phyloP scores from a whole-genome alignment of 495 filamentous ascomycete genomes.

The Aspergillus panamensis region DNA sequence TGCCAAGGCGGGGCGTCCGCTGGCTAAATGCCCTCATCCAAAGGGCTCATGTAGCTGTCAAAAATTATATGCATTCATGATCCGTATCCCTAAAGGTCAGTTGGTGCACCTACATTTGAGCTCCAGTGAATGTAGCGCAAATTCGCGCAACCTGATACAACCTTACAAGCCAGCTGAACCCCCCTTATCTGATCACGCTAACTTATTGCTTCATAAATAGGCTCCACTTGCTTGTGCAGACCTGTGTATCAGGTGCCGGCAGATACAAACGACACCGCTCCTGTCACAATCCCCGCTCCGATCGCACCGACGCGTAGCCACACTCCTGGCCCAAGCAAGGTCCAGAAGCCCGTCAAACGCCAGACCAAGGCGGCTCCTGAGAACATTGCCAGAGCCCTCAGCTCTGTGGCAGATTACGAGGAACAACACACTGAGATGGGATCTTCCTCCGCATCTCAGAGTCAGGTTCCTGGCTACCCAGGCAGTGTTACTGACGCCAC shows the following conservation, averaged over 20 bases:
- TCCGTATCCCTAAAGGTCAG: constrained; percentile 48
- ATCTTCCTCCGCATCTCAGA: not conserved
- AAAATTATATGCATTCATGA: constrained; percentile 50
- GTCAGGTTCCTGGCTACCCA: not conserved
- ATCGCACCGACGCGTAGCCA: constrained; percentile 12
- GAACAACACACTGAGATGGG: constrained; percentile 22
- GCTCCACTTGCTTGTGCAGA: constrained; percentile 39
- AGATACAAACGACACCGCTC: constrained; percentile 17
- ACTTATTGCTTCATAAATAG: constrained; percentile 17
- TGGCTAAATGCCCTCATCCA: constrained; percentile 73
- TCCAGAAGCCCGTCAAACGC: constrained; percentile 30
- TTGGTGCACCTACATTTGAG: not conserved
- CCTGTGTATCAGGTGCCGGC: constrained; percentile 40
- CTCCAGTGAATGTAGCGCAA: not conserved
- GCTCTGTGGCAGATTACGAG: constrained; percentile 21
- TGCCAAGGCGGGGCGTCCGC: constrained; percentile 73
- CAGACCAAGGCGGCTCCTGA: constrained; percentile 27
- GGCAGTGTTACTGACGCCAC: constrained; percentile 1
- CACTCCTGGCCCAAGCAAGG: constrained; percentile 21
- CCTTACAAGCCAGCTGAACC: too few relatives aligned
- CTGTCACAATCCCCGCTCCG: constrained; percentile 13
- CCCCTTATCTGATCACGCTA: not conserved
- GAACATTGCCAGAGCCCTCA: constrained; percentile 30
- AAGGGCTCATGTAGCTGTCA: constrained; percentile 58
- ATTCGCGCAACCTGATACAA: not conserved